Conservation (phyloP, 1,284 basidiomycete genomes). For the Cryptococcus wingfieldii region DNA sequence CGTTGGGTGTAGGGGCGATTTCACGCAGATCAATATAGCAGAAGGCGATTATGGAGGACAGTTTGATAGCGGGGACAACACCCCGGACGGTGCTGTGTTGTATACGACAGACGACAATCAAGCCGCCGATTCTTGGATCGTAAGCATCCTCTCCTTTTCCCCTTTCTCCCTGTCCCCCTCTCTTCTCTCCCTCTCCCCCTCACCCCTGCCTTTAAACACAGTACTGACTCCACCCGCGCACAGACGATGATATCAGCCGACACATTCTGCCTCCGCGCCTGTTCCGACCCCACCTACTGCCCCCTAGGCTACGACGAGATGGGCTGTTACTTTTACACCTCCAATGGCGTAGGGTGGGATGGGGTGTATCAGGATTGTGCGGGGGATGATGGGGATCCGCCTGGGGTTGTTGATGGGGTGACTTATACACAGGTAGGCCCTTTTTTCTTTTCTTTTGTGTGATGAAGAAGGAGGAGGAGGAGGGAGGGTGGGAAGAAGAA, state of each 20-base stretch:
- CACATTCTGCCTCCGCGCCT: constrained; percentile 36
- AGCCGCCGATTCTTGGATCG: constrained; percentile 28
- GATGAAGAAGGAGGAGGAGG: background rate
- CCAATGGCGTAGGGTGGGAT: constrained; percentile 23
- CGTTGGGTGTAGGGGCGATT: constrained; percentile 24
- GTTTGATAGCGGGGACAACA: constrained; percentile 25
- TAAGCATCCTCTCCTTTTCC: constrained; percentile 14
- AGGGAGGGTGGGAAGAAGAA: too few relatives aligned
- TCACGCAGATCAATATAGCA: constrained; percentile 37
- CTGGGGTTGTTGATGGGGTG: constrained; percentile 23
- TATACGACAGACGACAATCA: constrained; percentile 15
- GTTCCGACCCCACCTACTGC: constrained; percentile 31
- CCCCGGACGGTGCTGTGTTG: constrained; percentile 23
- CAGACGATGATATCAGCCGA: constrained; percentile 32
- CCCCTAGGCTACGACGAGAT: constrained; percentile 29
- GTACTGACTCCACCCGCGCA: background rate
- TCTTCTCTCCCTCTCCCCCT: too few relatives aligned
- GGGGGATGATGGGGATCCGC: constrained; percentile 28
- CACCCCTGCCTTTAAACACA: too few relatives aligned
- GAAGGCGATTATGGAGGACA: constrained; percentile 34
- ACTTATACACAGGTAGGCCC: constrained; percentile 22
- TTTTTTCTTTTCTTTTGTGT: too few relatives aligned
- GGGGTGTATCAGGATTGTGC: constrained; percentile 32
- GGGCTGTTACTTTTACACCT: constrained; percentile 35
- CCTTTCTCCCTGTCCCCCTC: too few relatives aligned